Conservation (phyloP, 257 asterid species). For the Plectranthus barbatus region DNA sequence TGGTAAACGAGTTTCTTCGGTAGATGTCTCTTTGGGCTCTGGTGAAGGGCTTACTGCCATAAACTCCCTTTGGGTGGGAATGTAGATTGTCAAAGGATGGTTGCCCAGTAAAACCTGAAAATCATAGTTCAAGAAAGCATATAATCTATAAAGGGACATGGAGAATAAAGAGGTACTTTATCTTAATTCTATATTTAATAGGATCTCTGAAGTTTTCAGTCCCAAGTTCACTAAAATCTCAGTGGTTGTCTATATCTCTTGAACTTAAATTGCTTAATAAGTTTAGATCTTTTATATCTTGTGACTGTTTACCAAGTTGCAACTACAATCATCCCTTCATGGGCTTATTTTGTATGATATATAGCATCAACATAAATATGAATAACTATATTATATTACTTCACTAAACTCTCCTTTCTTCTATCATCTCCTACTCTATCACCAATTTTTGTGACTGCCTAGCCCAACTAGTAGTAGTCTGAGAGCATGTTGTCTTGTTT, state of each 20-base stretch:
- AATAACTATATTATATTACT: too few relatives aligned
- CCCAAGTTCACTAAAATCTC: too few relatives aligned
- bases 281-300: too few relatives aligned
- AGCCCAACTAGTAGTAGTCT: too few relatives aligned
- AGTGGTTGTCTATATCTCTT: too few relatives aligned
- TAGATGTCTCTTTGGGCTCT: conserved; percentile 50
- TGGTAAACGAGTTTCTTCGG: conserved; percentile 56
- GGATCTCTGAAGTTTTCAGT: too few relatives aligned
- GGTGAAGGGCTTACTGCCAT: conserved; percentile 27
- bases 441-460: not conserved
- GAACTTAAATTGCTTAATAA: too few relatives aligned
- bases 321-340: not conserved
- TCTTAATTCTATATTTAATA: not conserved
- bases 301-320: not conserved
- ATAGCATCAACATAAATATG: too few relatives aligned
- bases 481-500: too few relatives aligned
- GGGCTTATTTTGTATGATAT: not conserved
- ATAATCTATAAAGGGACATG: conserved; percentile 1
- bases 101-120: conserved; percentile 70
- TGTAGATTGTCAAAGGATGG: conserved; percentile 39
- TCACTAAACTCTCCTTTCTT: not conserved
- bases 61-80: conserved; percentile 23
- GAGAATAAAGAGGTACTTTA: not conserved
- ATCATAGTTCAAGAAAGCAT: conserved; percentile 31
- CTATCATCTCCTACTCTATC: not conserved